Evolutionary conservation across 345 rosid genomes (phyloP).

Genomic region (Lenwebbia sp.): DNA sequence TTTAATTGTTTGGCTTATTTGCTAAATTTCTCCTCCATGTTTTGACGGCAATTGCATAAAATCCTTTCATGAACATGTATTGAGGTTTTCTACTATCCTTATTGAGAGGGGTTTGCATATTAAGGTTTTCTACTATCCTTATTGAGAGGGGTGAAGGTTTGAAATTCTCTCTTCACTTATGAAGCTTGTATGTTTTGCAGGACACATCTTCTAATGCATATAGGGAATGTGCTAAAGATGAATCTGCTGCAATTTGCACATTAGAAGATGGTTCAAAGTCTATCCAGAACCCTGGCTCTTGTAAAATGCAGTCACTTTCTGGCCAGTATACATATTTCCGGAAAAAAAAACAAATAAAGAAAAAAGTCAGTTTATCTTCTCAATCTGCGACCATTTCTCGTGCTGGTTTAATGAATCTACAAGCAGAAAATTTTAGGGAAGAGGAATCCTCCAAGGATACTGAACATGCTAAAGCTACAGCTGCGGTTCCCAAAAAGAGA

Average conservation of each 20-base stretch:
- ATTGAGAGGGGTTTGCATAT: not conserved
- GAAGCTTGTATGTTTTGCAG: constrained; percentile 11
- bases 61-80: not conserved
- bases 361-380: constrained; percentile 27
- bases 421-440: constrained; percentile 27
- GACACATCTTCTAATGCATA: constrained; percentile 5
- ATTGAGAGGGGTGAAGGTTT: not conserved
- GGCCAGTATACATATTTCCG: constrained; percentile 44
- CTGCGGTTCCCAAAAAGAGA: constrained; percentile 19
- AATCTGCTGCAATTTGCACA: not conserved
- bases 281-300: not conserved
- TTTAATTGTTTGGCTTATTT: not conserved
- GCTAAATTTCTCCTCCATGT: not conserved
- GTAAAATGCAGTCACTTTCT: constrained; percentile 10
- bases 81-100: not conserved
- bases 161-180: not conserved
- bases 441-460: constrained; percentile 4
- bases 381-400: constrained; percentile 9
- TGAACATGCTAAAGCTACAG: constrained; percentile 5
- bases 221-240: not conserved
- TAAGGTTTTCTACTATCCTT: not conserved
- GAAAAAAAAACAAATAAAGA: constrained; percentile 33
- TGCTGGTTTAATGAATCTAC: constrained; percentile 9
- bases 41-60: not conserved
- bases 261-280: not conserved